Evolutionary conservation across 2,329 filamentous ascomycete genomes (phyloP).

Genomic region (Xylaria sp.): DNA sequence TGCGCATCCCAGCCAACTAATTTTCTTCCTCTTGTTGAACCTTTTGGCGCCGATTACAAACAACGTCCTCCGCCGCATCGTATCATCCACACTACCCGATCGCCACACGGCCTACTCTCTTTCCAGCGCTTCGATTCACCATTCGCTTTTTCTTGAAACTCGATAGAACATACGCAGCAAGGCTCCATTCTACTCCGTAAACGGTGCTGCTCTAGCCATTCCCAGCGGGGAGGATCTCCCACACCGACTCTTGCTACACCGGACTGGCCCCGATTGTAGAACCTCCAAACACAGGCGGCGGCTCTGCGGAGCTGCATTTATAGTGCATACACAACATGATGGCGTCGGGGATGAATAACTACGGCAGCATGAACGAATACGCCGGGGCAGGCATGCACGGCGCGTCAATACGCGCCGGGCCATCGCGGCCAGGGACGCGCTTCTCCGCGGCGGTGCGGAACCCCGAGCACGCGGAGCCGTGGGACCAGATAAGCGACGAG

Average conservation of each 20-base stretch:
- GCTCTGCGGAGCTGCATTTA: conserved; percentile 7
- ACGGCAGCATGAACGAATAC: conserved; percentile 42
- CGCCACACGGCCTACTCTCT: background rate
- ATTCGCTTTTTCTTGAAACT: background rate
- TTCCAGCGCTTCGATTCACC: background rate
- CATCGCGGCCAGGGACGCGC: conserved; percentile 38
- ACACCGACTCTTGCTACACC: background rate
- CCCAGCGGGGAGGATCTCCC: background rate
- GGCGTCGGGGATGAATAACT: conserved; percentile 40
- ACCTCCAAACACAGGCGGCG: background rate
- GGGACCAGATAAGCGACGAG: conserved; percentile 74
- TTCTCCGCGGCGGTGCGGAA: conserved; percentile 41
- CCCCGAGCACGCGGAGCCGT: conserved; percentile 39
- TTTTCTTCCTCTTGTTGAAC: conserved; percentile 10
- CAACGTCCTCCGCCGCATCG: background rate
- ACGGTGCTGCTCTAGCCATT: background rate
- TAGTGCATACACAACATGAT: conserved; percentile 16
- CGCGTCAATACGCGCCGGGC: conserved; percentile 38
- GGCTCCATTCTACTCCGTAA: background rate
- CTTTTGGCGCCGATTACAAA: background rate
- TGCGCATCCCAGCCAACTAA: conserved; percentile 24
- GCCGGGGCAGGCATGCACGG: conserved; percentile 35
- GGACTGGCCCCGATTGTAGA: background rate
- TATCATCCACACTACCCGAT: background rate
- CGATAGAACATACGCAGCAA: background rate